A percentile compares a stretch with the other conserved stretches of the same genome.
Evolutionary conservation across 179 eudicot species (phyloP).

Genomic region (Patellifolia procumbens): DNA sequence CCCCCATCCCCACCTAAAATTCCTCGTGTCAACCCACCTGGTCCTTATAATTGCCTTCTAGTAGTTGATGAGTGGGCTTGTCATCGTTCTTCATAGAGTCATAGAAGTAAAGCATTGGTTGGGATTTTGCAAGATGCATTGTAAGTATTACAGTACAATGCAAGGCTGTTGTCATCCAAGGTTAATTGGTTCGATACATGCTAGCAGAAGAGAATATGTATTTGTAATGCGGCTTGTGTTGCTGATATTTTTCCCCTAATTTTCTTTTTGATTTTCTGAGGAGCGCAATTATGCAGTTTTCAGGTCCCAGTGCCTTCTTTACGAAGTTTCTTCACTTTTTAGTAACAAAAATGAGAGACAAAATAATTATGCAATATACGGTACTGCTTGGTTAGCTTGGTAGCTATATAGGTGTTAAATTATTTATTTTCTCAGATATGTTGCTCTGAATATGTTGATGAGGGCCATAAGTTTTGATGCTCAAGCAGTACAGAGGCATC

Average conservation of each 20-base stretch:
- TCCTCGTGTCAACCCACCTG: too few species aligned
- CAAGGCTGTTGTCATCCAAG: background rate
- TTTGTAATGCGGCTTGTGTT: background rate
- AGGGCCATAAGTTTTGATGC: constrained; percentile 83
- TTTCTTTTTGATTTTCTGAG: background rate
- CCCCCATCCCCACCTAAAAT: too few species aligned
- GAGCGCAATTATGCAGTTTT: background rate
- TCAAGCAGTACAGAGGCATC: constrained; percentile 99
- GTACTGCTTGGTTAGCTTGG: background rate
- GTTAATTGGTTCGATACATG: background rate
- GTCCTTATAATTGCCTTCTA: too few species aligned
- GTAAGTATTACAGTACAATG: background rate
- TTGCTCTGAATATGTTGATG: constrained; percentile 95
- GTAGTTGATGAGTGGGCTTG: too few species aligned
- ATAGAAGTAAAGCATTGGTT: too few species aligned
- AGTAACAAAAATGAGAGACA: background rate
- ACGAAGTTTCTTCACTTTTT: background rate
- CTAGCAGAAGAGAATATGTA: background rate
- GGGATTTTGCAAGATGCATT: background rate
- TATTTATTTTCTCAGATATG: constrained; percentile 62
- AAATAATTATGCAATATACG: background rate
- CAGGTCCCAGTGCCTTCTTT: background rate
- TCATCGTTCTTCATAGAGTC: too few species aligned
- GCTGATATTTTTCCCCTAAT: background rate
- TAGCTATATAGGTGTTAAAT: background rate